phyloP scores from a whole-genome alignment of 352 stramenopile species.

The Phytopythium oedochilum region DNA sequence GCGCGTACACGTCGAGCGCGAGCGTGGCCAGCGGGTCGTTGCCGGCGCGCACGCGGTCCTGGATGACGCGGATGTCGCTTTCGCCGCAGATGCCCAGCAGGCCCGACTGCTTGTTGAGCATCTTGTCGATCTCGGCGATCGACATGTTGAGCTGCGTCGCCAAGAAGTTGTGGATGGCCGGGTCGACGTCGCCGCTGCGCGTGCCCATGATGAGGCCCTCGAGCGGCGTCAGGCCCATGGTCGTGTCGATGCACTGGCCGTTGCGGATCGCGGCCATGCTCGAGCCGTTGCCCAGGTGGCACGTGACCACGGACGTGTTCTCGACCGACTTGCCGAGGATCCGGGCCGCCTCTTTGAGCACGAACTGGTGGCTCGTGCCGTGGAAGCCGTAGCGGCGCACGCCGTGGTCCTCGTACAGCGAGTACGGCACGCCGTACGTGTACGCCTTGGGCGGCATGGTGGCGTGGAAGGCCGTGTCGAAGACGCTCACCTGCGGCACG shows the following conservation, averaged over 20 bases:
- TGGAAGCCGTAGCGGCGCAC: slow-evolving; percentile 91
- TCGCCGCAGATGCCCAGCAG: slow-evolving; percentile 78
- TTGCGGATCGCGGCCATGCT: slow-evolving; percentile 75
- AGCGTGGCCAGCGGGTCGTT: slow-evolving; percentile 55
- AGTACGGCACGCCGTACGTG: slow-evolving; percentile 77
- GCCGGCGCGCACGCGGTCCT: slow-evolving; percentile 43
- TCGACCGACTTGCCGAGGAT: slow-evolving; percentile 53
- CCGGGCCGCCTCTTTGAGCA: slow-evolving; percentile 61
- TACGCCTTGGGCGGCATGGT: slow-evolving; percentile 81
- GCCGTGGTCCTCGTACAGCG: slow-evolving; percentile 73
- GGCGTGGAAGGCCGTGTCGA: slow-evolving; percentile 89
- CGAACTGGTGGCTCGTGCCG: slow-evolving; percentile 86
- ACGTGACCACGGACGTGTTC: slow-evolving; percentile 76
- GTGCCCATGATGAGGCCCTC: slow-evolving; percentile 89
- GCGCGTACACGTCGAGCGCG: slow-evolving; percentile 80
- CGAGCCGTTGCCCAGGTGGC: slow-evolving; percentile 86
- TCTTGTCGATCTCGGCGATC: slow-evolving; percentile 69
- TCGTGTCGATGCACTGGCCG: slow-evolving; percentile 83
- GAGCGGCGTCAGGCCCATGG: slow-evolving; percentile 88
- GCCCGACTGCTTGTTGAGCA: slow-evolving; percentile 90
- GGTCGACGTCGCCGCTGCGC: slow-evolving; percentile 82
- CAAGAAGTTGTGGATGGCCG: slow-evolving; percentile 76
- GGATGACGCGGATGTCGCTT: slow-evolving; percentile 80
- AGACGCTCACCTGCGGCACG: slow-evolving; percentile 80
- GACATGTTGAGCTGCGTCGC: slow-evolving; percentile 62